Conservation (phyloP, 2,329 filamentous ascomycete genomes). For the Alternaria arborescens region DNA sequence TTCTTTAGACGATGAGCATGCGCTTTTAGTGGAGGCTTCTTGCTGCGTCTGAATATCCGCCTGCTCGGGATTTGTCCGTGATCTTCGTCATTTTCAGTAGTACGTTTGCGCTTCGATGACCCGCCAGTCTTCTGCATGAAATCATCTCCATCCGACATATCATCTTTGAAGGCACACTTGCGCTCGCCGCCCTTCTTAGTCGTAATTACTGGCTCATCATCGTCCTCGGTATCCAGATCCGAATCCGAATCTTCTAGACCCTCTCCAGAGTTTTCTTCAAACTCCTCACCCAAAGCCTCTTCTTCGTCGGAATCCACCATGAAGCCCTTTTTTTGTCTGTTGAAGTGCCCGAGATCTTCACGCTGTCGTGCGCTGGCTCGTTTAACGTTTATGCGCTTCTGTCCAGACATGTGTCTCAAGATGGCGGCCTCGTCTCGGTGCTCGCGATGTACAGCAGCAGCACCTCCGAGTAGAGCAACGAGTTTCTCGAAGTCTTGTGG, state of each 20-base stretch:
- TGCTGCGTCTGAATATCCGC: neutral
- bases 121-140: neutral
- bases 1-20: neutral
- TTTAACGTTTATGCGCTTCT: neutral
- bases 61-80: neutral
- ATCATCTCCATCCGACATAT: neutral
- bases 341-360: conserved; percentile 5
- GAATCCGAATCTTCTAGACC: neutral
- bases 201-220: neutral
- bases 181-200: neutral
- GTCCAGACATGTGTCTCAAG: conserved; percentile 11
- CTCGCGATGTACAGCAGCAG: conserved; percentile 2
- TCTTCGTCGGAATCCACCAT: conserved; percentile 3
- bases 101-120: neutral
- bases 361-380: neutral
- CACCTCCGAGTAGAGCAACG: conserved; percentile 21
- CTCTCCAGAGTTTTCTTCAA: neutral
- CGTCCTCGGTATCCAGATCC: neutral
- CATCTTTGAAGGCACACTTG: neutral
- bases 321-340: neutral
- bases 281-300: neutral
- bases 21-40: neutral
- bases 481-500: conserved; percentile 26
- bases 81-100: neutral
- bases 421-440: conserved; percentile 24